Evolutionary conservation across 306 rosid species (phyloP).

Genomic region (Ormosia semicastrata): DNA sequence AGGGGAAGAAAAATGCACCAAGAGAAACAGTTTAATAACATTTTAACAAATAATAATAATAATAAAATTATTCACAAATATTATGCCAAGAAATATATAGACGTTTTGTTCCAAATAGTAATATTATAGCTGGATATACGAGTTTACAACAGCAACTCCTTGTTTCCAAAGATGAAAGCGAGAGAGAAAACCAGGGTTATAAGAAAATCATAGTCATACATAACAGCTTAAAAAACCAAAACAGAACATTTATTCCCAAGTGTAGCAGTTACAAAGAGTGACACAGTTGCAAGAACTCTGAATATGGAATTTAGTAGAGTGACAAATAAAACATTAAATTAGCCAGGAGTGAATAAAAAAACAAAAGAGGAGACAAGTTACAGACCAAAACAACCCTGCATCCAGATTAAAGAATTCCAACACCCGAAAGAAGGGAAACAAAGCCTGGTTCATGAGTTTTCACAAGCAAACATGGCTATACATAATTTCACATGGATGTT

Average conservation of each 20-base stretch:
- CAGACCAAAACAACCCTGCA: no score
- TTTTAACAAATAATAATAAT: neutral
- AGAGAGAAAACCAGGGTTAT: neutral
- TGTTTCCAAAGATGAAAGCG: neutral
- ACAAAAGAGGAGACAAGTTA: no score
- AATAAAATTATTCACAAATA: neutral
- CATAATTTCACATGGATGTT: neutral
- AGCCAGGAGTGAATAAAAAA: no score
- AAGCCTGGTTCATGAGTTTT: no score
- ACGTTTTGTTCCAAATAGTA: neutral
- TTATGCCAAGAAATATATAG: neutral
- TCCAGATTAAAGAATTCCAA: no score
- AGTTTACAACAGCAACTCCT: neutral
- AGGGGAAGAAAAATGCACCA: neutral
- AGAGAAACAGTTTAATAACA: neutral
- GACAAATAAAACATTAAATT: no score
- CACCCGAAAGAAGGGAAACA: no score
- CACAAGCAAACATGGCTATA: neutral
- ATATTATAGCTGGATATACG: neutral
- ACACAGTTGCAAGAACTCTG: no score
- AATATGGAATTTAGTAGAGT: no score
- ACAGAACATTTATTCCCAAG: neutral
- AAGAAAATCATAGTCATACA: neutral
- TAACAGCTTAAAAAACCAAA: neutral
- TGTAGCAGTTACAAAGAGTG: no score